Conservation (phyloP, 495 filamentous ascomycete genomes). For the Lentithecium fluviatile region DNA sequence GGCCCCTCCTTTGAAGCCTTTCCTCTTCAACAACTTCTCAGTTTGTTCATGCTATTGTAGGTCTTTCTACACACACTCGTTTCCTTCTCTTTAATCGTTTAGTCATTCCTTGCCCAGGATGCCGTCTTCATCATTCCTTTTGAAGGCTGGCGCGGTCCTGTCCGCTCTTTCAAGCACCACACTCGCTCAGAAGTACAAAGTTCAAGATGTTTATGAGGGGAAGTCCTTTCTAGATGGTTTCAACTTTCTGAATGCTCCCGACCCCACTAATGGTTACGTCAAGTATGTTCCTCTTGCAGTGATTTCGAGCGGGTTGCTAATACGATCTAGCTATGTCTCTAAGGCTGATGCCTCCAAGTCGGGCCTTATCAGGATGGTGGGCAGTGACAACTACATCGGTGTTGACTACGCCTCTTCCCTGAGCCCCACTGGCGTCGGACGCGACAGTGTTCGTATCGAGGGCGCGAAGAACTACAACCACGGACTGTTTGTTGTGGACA, state of each 20-base stretch:
- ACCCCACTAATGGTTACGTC: conserved; percentile 42
- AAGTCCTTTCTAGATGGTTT: conserved; percentile 40
- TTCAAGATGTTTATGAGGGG: conserved; percentile 16
- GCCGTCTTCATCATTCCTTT: conserved; percentile 35
- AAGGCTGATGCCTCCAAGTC: conserved; percentile 26
- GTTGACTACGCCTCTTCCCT: conserved; percentile 40
- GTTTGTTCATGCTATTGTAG: conserved; percentile 26
- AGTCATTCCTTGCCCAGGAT: conserved; percentile 23
- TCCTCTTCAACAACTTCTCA: conserved; percentile 20
- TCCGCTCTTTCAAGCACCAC: conserved; percentile 29
- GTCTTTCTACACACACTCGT: conserved; percentile 30
- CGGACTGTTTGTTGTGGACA: conserved; percentile 42
- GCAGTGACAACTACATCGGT: conserved; percentile 32
- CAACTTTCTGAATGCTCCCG: conserved; percentile 38
- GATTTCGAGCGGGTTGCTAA: background rate
- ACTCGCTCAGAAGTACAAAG: conserved; percentile 11
- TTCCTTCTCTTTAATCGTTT: conserved; percentile 27
- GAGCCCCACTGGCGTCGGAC: conserved; percentile 29
- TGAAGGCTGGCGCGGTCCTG: conserved; percentile 22
- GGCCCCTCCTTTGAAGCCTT: background rate
- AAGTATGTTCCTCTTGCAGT: conserved; percentile 25
- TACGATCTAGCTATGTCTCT: conserved; percentile 25
- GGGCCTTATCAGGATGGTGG: conserved; percentile 33
- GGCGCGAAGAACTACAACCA: conserved; percentile 38
- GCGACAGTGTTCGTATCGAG: conserved; percentile 40